These are phyloP conservation scores for Ogataea neopini DNA, from an alignment of 805 yeast species.

Conservation along the genomic window DNA sequence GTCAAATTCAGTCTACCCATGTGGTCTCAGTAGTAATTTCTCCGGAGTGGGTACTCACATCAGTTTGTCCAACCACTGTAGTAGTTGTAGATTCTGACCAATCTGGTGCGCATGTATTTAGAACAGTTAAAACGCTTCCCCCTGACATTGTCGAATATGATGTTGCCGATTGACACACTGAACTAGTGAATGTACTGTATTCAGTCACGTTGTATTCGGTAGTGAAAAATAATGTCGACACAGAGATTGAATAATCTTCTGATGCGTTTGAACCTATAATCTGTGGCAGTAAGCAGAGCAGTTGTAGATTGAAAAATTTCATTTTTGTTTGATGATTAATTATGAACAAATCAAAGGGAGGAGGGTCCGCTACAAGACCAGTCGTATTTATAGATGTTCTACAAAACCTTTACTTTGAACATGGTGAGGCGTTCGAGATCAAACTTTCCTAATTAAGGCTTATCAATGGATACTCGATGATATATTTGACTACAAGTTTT, in stretches of 20 bases:
- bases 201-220: constrained; percentile 13
- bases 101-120: constrained; percentile 23
- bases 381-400: constrained; percentile 1
- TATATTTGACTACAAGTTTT: too few species aligned
- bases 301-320: background rate
- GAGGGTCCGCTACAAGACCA: background rate
- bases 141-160: constrained; percentile 5
- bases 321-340: background rate
- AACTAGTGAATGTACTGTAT: constrained; percentile 7
- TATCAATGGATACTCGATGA: background rate
- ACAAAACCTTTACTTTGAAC: too few species aligned
- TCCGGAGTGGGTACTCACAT: constrained; percentile 8
- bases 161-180: constrained; percentile 9
- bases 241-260: constrained; percentile 3
- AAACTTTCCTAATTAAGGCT: background rate
- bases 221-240: constrained; percentile 10
- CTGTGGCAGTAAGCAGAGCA: background rate
- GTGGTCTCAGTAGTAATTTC: constrained; percentile 6
- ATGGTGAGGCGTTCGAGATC: background rate
- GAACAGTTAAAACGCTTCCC: constrained; percentile 10
- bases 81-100: constrained; percentile 15
- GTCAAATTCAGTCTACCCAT: constrained; percentile 10
- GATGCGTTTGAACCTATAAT: background rate
- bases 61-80: background rate
- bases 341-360: background rate